Base-by-base conservation (phyloP, 345 rosid genomes). In the Combretum micranthum region DNA sequence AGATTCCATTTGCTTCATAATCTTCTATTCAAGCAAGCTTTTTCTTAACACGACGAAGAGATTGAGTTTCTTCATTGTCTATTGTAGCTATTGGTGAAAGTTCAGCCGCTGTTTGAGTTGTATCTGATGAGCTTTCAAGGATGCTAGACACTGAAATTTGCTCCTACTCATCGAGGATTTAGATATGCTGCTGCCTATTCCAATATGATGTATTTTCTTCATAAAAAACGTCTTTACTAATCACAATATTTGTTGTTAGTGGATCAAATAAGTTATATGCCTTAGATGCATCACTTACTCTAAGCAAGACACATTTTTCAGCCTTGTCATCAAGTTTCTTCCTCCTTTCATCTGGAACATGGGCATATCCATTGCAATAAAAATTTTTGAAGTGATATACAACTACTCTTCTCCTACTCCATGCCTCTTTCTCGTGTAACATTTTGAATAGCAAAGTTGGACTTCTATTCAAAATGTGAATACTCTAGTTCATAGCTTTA, bases 161-260 rank as follows among this genome's bases (percentile, higher is more conserved):
- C 21, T 55, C 22, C 0, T 17, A 7, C 6, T 42, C 8, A 10
- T 10, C 17, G 0, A n/a, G 48, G 25, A 8, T 10, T 21, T 42
- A n/a, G 10, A 9, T 18, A 32, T 0, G 37, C 16, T 22, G 15
- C 44, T 3, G 2, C 20, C 1, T 12, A 53, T 14, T 2, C 44
- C 18, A 53, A 39, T 11, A 18, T 23, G 25, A 55, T 17, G 4
- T 19, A 15, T 11, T 14, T 8, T 15, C 22, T 16, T 59, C 44
- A 25, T 46, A 39, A 32, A 47, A 59, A 14, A 59, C 53, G 17
- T 60, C 64, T 18, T 48, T 14, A 26, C 18, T 49, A 15, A 60
- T 50, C 11, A 60, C 18, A 23, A 60, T 12, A 14, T 60, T 49
- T 20, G 39, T 39, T 4, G 47, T 60, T 2, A 49, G 11, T 0